These are phyloP conservation scores for Tricladium varicosporioides DNA, from an alignment of 2,329 filamentous ascomycete genomes.

Conservation along the genomic window DNA sequence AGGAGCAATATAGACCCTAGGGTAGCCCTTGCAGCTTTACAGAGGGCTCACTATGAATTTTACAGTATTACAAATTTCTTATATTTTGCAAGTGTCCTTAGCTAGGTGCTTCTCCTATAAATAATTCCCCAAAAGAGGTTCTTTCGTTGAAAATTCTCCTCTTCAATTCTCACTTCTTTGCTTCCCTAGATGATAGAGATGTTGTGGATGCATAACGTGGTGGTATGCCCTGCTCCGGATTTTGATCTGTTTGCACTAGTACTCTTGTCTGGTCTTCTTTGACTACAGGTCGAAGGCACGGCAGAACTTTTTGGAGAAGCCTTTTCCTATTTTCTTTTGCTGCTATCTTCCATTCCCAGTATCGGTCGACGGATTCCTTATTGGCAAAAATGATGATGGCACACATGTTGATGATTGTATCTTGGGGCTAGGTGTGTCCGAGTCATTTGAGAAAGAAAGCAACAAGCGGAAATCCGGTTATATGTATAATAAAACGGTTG, in stretches of 20 bases:
- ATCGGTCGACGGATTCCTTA: slow-evolving; percentile 13
- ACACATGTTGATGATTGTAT: slow-evolving; percentile 4
- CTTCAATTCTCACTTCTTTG: slow-evolving; percentile 7
- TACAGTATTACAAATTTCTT: no score
- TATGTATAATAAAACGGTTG: no score
- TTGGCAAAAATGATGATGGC: slow-evolving; percentile 10
- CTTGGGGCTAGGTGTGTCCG: no score
- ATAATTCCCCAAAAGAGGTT: background rate
- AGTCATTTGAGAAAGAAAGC: no score
- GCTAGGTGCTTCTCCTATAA: background rate
- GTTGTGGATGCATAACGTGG: slow-evolving; percentile 8
- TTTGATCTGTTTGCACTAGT: slow-evolving; percentile 6
- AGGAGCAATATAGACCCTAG: no score
- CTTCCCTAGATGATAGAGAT: slow-evolving; percentile 9
- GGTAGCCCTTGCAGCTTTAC: background rate
- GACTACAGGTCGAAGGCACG: slow-evolving; percentile 9
- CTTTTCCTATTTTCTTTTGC: slow-evolving; percentile 14
- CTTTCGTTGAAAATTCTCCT: slow-evolving; percentile 7
- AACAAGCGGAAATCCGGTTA: no score
- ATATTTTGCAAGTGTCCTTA: no score
- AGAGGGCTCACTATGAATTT: background rate
- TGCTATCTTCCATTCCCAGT: slow-evolving; percentile 11
- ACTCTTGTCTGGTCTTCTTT: slow-evolving; percentile 6
- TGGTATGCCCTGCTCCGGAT: slow-evolving; percentile 7
- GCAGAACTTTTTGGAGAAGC: slow-evolving; percentile 10